Conservation (phyloP, 441 rosid species). For the Adansonia rubrostipa region DNA sequence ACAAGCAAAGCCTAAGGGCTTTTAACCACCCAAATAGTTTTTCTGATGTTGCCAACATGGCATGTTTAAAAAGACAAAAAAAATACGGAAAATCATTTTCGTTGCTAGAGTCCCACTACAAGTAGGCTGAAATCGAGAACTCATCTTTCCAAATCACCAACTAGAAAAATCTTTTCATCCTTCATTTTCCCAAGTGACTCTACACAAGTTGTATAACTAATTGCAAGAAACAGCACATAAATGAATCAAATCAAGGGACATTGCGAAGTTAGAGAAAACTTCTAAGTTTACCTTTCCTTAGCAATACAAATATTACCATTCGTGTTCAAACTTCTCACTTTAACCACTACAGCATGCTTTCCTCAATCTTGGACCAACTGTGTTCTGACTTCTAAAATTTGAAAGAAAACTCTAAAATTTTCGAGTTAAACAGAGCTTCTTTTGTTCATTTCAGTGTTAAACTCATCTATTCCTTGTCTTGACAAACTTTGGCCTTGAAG, state of each 20-base stretch:
- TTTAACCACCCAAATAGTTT: too few relatives aligned
- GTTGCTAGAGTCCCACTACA: too few relatives aligned
- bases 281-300: background rate
- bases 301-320: background rate
- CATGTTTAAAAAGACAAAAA: too few relatives aligned
- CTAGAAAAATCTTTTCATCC: background rate
- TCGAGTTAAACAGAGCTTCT: conserved; percentile 1
- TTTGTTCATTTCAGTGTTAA: background rate
- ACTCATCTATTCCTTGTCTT: conserved; percentile 51
- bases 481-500: conserved; percentile 53
- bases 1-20: too few relatives aligned
- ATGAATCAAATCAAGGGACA: background rate
- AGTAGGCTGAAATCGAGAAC: too few relatives aligned
- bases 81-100: too few relatives aligned
- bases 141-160: background rate
- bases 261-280: background rate
- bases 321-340: background rate
- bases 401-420: background rate
- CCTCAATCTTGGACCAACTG: background rate
- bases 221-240: background rate
- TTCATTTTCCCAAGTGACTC: background rate
- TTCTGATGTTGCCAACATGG: too few relatives aligned
- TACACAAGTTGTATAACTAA: background rate
- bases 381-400: background rate
- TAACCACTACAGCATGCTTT: background rate